Percentiles rank a stretch among this genome's conserved stretches.
These are phyloP conservation scores for Boletus fagicola DNA, from an alignment of 768 basidiomycete genomes.

Conservation along the genomic window DNA sequence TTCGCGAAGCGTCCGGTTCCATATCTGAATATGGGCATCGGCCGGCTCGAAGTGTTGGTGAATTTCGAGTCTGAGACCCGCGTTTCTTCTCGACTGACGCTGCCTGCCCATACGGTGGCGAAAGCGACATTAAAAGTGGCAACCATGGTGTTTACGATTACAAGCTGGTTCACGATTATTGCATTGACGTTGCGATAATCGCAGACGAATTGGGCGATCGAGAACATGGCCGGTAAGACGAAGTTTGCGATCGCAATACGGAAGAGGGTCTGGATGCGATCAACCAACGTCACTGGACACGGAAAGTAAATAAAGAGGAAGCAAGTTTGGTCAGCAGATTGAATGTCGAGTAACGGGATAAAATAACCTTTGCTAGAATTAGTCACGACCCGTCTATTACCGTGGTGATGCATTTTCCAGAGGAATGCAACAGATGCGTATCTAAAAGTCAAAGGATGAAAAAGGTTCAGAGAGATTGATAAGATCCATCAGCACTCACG, in stretches of 20 bases:
- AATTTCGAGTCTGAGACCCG: neutral
- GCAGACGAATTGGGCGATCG: slow-evolving; percentile 11
- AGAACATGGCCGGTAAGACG: slow-evolving; percentile 20
- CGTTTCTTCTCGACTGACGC: neutral
- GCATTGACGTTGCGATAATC: neutral
- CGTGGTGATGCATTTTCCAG: slow-evolving; percentile 3
- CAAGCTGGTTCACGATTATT: neutral
- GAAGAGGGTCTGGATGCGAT: slow-evolving; percentile 19
- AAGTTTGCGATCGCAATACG: slow-evolving; percentile 30
- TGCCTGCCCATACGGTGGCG: slow-evolving; percentile 8
- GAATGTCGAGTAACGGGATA: neutral
- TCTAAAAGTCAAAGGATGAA: neutral
- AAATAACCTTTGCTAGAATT: neutral
- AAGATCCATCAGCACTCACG: slow-evolving; percentile 5
- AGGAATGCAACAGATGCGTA: slow-evolving; percentile 13
- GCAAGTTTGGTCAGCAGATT: neutral
- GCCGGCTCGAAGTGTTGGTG: neutral
- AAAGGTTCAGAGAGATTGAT: neutral
- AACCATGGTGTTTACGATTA: slow-evolving; percentile 7
- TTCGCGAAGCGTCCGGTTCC: neutral
- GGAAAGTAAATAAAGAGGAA: neutral
- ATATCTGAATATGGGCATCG: neutral
- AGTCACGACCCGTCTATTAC: neutral
- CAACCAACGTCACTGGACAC: neutral
- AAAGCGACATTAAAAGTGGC: slow-evolving; percentile 13